These are phyloP conservation scores for Penicillium bialowiezense DNA, from an alignment of 495 filamentous ascomycete genomes.

Conservation along the genomic window DNA sequence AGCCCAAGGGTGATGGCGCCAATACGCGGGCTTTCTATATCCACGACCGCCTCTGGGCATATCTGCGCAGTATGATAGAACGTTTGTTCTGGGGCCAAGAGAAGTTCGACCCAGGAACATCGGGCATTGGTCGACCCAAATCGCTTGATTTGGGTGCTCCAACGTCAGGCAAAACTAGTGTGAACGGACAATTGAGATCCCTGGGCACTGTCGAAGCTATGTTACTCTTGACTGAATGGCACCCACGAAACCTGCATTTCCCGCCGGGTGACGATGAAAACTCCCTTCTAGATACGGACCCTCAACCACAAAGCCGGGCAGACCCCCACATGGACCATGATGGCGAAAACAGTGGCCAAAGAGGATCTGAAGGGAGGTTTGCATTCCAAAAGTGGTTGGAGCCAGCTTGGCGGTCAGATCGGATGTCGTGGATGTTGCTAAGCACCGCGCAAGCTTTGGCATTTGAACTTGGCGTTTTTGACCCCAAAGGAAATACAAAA, in stretches of 20 bases:
- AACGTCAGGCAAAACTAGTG: conserved; percentile 46
- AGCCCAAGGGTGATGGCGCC: conserved; percentile 75
- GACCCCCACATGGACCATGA: conserved; percentile 39
- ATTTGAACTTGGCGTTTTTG: conserved; percentile 93
- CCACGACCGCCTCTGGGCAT: conserved; percentile 94
- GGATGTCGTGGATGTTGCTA: conserved; percentile 98
- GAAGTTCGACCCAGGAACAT: conserved; percentile 85
- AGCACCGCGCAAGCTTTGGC: conserved; percentile 86
- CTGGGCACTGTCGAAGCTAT: conserved; percentile 91
- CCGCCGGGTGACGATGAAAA: conserved; percentile 81
- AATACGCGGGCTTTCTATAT: conserved; percentile 84
- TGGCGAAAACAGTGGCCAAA: conserved; percentile 25
- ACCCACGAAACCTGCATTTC: conserved; percentile 91
- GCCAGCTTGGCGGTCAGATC: conserved; percentile 92
- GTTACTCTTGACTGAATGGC: conserved; percentile 94
- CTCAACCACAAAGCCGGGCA: conserved; percentile 33
- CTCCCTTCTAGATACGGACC: conserved; percentile 53
- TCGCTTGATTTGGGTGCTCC: conserved; percentile 58
- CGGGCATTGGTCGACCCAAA: conserved; percentile 65
- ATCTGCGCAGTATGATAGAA: conserved; percentile 90
- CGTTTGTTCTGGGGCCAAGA: conserved; percentile 94
- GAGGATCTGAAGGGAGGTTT: conserved; percentile 49
- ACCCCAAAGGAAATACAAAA: conserved; percentile 62
- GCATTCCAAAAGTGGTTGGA: conserved; percentile 93
- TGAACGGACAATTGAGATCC: conserved; percentile 77